These are phyloP conservation scores for Nymphaea colorata DNA, from an alignment of 164 flowering plant species.

Conservation along the genomic window DNA sequence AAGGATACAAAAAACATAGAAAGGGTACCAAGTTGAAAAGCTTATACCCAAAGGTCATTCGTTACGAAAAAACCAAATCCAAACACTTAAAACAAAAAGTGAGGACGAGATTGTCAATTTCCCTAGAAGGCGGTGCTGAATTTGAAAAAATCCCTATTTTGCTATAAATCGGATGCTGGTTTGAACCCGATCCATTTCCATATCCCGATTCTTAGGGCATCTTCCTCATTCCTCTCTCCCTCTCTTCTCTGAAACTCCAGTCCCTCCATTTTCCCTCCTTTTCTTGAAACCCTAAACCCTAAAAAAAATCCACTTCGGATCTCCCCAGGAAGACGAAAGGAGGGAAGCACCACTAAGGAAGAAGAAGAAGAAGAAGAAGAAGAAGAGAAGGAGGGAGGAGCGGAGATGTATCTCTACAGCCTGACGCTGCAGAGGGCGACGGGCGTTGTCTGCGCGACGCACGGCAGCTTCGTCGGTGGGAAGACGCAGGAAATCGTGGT, in stretches of 20 bases:
- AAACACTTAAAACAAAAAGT: too few species aligned
- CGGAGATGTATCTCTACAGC: slow-evolving; percentile 74
- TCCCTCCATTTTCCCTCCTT: background rate
- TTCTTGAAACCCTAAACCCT: background rate
- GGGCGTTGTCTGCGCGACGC: slow-evolving; percentile 74
- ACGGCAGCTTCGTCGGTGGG: slow-evolving; percentile 85
- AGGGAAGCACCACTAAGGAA: background rate
- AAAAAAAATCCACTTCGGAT: background rate
- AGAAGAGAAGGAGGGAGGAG: background rate
- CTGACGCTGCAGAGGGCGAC: slow-evolving; percentile 85
- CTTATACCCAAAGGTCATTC: too few species aligned
- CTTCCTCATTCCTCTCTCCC: background rate
- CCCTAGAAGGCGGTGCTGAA: too few species aligned
- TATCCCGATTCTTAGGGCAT: too few species aligned
- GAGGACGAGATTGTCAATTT: too few species aligned
- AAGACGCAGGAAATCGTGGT: slow-evolving; percentile 81
- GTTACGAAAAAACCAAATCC: too few species aligned
- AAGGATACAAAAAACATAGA: too few species aligned
- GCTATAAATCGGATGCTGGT: too few species aligned
- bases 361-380: background rate
- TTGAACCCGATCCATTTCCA: too few species aligned
- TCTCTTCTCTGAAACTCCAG: background rate
- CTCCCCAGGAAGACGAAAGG: background rate
- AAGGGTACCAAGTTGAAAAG: too few species aligned
- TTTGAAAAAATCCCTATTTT: too few species aligned